These are phyloP conservation scores for Eragrostis tef DNA, from an alignment of 202 grass and related monocot genomes.

Conservation along the genomic window DNA sequence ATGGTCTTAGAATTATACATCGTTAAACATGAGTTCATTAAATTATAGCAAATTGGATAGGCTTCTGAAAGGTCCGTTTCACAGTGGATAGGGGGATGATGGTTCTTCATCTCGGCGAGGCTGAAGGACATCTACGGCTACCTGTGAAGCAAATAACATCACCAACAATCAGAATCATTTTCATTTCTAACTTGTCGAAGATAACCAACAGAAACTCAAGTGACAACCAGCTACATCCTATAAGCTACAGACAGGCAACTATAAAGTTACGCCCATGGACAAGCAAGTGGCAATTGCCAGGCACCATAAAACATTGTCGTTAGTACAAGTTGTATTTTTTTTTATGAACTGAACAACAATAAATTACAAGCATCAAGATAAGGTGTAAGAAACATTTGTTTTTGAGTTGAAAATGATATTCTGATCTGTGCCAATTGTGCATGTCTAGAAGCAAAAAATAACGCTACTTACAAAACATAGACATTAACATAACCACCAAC, in stretches of 20 bases:
- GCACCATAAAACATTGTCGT: not conserved
- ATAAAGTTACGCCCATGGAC: not conserved
- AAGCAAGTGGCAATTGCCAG: not conserved
- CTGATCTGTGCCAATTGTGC: too few species aligned
- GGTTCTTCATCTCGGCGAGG: not conserved
- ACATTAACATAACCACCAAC: too few species aligned
- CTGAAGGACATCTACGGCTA: not conserved
- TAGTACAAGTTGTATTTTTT: too few species aligned
- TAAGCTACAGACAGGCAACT: not conserved
- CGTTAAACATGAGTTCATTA: too few species aligned
- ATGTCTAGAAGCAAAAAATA: too few species aligned
- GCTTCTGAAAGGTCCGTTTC: not conserved
- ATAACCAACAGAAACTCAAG: not conserved
- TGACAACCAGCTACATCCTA: not conserved
- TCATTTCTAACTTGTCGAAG: not conserved
- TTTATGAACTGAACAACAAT: too few species aligned
- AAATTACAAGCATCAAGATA: too few species aligned
- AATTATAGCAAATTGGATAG: not conserved
- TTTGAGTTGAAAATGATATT: too few species aligned
- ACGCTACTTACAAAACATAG: too few species aligned
- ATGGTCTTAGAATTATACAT: not conserved
- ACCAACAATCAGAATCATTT: not conserved
- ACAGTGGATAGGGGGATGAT: not conserved
- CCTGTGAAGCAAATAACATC: not conserved
- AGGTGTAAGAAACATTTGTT: too few species aligned